Base-by-base conservation (phyloP, 2,329 filamentous ascomycete species). In the Ophiosphaerella herpotricha region DNA sequence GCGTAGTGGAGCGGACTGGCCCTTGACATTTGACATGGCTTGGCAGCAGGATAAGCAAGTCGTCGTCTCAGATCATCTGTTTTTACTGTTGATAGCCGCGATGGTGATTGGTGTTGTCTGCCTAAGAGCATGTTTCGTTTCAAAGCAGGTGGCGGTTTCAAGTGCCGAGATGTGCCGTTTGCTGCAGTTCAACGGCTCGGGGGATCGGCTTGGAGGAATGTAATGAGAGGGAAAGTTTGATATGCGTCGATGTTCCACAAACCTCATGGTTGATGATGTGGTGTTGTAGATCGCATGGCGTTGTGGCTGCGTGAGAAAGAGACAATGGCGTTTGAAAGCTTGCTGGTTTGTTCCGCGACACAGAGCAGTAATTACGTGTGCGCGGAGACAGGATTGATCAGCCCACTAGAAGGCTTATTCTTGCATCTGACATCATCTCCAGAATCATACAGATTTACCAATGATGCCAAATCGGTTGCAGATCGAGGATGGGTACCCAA, bases 151-250 rank as follows among this genome's bases (percentile, higher is more conserved):
- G 34, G 48, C 34, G 54, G 54, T 61, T 63, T 59, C 55, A 43
- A 41, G 23, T 35, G 33, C 44, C 57, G 55, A 57, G 49, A 52
- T 50, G 46, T 55, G 16, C 55, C 52, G 55, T 47, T 35, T 48
- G 43, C 32, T 42, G 48, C 46, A 52, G 50, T 39, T 48, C 50
- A 48, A 52, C 39, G 43, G 43, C 18, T 21, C 31, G 44, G 32
- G 37, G 37, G 40, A 43, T 32, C 23, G 41, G 35, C 37, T 48
- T 47, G 53, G 16, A 39, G 39, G 51, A 39, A 47, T 57, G 45
- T 59, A 50, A 62, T 62, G 58, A 58, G 49, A 58, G 57, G 54
- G 40, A 55, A 31, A 43, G 39, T 51, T 55, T 54, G 44, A 55
- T 41, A 48, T 48, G 46, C 40, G 32, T 47, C 16, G 29, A 50